Percentiles rank a stretch among this genome's conserved stretches.
phyloP scores from a whole-genome alignment of 108 stramenopile species.

The Stephanodiscus minutulus region DNA sequence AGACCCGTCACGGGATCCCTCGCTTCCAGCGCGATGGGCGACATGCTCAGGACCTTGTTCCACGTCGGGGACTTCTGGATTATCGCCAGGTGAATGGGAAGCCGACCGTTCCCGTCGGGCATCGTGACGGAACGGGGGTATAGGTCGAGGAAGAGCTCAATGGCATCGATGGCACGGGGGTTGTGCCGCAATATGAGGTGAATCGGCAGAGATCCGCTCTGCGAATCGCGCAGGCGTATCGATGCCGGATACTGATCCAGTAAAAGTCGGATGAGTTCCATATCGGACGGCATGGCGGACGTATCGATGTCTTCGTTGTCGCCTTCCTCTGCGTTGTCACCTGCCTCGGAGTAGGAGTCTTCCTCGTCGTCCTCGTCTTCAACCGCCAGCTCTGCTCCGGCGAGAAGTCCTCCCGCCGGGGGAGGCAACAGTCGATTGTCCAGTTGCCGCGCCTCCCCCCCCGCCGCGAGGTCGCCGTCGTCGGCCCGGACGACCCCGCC shows the following conservation, averaged over 20 bases:
- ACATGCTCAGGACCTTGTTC: slow-evolving; percentile 22
- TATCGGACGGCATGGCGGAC: slow-evolving; percentile 17
- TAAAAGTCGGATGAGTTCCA: slow-evolving; percentile 38
- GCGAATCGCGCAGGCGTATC: slow-evolving; percentile 35
- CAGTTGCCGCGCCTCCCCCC: not conserved
- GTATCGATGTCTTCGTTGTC: not conserved
- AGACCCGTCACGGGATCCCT: slow-evolving; percentile 48
- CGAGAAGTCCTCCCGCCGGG: slow-evolving; percentile 1
- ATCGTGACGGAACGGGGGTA: slow-evolving; percentile 31
- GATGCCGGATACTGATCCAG: slow-evolving; percentile 41
- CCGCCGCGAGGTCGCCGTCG: slow-evolving; percentile 1
- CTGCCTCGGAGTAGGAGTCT: slow-evolving; percentile 14
- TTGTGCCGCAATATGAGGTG: slow-evolving; percentile 35
- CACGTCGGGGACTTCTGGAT: slow-evolving; percentile 40
- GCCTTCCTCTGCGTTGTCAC: slow-evolving; percentile 12
- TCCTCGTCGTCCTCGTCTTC: slow-evolving; percentile 18
- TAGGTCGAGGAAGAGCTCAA: slow-evolving; percentile 35
- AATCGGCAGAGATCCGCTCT: slow-evolving; percentile 40
- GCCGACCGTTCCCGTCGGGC: slow-evolving; percentile 40
- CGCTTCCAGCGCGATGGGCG: slow-evolving; percentile 39
- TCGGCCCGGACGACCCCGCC: slow-evolving; percentile 13
- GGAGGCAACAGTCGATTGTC: slow-evolving; percentile 4
- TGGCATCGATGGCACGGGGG: slow-evolving; percentile 26
- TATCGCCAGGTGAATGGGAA: slow-evolving; percentile 54
- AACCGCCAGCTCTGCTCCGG: slow-evolving; percentile 1